Evolutionary conservation across 192 early-diverging fungal genomes (phyloP).

Genomic region (Mortierella antarctica): DNA sequence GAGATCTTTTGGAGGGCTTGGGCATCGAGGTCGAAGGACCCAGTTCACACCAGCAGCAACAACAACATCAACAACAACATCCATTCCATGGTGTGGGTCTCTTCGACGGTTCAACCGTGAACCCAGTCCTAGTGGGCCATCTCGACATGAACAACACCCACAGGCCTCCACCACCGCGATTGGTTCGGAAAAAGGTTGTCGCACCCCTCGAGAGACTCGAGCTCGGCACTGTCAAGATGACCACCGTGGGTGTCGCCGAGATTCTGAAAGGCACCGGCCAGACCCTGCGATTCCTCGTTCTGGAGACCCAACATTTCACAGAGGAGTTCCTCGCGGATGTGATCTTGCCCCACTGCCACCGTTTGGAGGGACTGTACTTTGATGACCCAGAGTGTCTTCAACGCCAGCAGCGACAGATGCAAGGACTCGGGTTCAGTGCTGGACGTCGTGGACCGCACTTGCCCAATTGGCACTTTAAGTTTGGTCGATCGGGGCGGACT

Average conservation of each 20-base stretch:
- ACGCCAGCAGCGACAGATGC: conserved; percentile 33
- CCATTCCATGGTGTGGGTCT: background rate
- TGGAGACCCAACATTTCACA: conserved; percentile 45
- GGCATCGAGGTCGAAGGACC: conserved; percentile 16
- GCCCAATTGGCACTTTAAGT: conserved; percentile 22
- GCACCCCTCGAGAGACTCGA: conserved; percentile 47
- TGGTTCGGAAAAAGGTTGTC: conserved; percentile 16
- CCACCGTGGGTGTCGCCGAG: conserved; percentile 18
- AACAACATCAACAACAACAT: background rate
- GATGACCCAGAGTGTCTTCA: conserved; percentile 37
- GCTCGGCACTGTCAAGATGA: conserved; percentile 29
- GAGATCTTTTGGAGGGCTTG: conserved; percentile 39
- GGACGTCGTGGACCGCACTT: conserved; percentile 19
- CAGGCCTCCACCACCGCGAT: background rate
- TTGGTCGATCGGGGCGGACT: conserved; percentile 27
- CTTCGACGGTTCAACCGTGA: too few species aligned
- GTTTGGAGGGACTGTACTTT: conserved; percentile 41
- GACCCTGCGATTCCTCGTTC: conserved; percentile 37
- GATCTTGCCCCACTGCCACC: conserved; percentile 21
- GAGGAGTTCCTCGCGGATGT: conserved; percentile 32
- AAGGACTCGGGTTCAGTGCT: conserved; percentile 36
- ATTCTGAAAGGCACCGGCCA: conserved; percentile 33
- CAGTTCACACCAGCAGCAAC: background rate
- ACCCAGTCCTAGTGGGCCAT: background rate
- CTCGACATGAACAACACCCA: background rate